These are phyloP conservation scores for Colletotrichum musae DNA, from an alignment of 2,329 filamentous ascomycete species.

Conservation along the genomic window DNA sequence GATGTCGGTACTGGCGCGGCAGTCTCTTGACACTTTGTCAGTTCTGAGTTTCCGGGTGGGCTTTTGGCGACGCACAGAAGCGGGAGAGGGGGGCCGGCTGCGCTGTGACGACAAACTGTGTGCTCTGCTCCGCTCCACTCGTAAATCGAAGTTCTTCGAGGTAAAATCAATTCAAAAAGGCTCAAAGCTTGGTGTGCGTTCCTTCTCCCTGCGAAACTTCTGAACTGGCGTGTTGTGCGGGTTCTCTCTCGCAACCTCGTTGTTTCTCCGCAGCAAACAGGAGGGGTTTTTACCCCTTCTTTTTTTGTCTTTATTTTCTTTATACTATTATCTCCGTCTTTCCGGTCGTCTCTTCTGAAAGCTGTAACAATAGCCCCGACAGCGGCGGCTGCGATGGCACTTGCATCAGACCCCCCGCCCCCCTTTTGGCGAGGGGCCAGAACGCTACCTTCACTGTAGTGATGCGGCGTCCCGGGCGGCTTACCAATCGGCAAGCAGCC, in stretches of 20 bases:
- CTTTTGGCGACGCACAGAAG: slow-evolving; percentile 10
- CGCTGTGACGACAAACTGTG: slow-evolving; percentile 11
- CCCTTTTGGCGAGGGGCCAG: background rate
- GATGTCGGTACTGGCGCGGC: too few species aligned
- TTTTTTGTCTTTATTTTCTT: too few species aligned
- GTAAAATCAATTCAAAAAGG: background rate
- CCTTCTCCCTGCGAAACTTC: background rate
- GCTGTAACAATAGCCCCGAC: background rate
- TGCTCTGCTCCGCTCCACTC: background rate
- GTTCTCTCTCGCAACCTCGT: slow-evolving; percentile 24
- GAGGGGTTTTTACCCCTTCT: background rate
- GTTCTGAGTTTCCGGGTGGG: slow-evolving; percentile 21
- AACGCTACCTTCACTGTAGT: background rate
- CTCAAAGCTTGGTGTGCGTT: background rate
- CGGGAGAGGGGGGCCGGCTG: slow-evolving; percentile 13
- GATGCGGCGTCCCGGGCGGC: background rate
- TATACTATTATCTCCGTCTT: too few species aligned
- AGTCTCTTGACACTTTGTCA: slow-evolving; percentile 1
- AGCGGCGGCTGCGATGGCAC: slow-evolving; percentile 23
- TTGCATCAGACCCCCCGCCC: slow-evolving; percentile 11
- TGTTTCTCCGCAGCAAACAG: background rate
- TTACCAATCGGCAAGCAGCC: slow-evolving; percentile 10
- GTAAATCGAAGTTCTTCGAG: background rate
- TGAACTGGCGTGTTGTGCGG: background rate
- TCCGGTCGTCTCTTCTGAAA: background rate